phyloP scores from a whole-genome alignment of 192 early-diverging fungal species.

The Coemansia sp. region DNA sequence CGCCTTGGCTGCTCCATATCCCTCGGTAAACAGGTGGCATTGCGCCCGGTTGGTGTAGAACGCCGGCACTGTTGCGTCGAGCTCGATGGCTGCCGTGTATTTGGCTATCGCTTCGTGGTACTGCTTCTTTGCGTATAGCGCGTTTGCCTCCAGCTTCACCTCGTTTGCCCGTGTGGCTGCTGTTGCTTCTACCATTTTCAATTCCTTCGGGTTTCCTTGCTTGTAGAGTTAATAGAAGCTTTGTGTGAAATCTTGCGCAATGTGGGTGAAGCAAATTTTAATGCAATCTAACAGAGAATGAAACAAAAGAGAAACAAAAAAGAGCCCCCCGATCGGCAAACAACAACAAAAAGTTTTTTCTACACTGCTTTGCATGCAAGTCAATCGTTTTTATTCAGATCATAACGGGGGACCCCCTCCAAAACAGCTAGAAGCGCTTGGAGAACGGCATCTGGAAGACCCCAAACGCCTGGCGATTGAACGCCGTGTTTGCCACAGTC shows the following conservation, averaged over 20 bases:
- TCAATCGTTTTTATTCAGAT: too few relatives aligned
- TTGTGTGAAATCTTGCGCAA: too few relatives aligned
- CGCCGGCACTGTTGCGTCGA: slow-evolving; percentile 78
- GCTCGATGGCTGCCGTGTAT: slow-evolving; percentile 85
- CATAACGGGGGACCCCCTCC: too few relatives aligned
- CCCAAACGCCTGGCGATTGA: slow-evolving; percentile 20
- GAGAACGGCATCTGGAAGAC: slow-evolving; percentile 38
- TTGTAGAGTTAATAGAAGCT: too few relatives aligned
- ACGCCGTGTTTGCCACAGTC: slow-evolving; percentile 20
- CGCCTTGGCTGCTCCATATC: slow-evolving; percentile 77
- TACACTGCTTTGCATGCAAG: too few relatives aligned
- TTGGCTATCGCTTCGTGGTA: slow-evolving; percentile 88
- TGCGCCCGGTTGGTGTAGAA: slow-evolving; percentile 94
- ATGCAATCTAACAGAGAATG: background rate
- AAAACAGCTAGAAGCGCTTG: slow-evolving; percentile 14
- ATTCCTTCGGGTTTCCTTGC: background rate
- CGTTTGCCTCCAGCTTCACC: slow-evolving; percentile 49
- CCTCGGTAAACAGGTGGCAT: slow-evolving; percentile 81
- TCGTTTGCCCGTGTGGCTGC: slow-evolving; percentile 15
- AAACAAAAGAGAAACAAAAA: slow-evolving; percentile 5
- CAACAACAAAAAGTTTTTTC: too few relatives aligned
- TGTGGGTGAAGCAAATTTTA: background rate
- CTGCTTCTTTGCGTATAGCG: slow-evolving; percentile 56
- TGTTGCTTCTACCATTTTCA: slow-evolving; percentile 24
- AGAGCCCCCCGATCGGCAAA: too few relatives aligned